Evolutionary conservation across 805 yeast genomes (phyloP).

Genomic region (Scheffersomyces stipitis): DNA sequence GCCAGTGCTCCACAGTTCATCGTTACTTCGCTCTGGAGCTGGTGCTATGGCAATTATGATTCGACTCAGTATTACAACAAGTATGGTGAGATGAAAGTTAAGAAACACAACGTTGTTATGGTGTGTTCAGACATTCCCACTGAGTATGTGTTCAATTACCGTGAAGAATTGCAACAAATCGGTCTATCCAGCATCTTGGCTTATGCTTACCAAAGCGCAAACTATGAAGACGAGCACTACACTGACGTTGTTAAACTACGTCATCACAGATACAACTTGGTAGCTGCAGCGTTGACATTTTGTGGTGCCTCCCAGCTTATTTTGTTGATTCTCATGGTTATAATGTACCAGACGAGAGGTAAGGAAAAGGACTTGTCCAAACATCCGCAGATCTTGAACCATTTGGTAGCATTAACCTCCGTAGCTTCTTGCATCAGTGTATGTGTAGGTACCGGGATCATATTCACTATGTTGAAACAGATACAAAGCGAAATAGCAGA

Average conservation of each 20-base stretch:
- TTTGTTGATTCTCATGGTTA: constrained; percentile 25
- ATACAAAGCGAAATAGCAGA: constrained; percentile 24
- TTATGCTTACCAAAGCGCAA: constrained; percentile 41
- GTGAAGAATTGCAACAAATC: constrained; percentile 35
- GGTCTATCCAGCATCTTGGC: constrained; percentile 47
- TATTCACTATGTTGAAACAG: constrained; percentile 24
- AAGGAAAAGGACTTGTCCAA: constrained; percentile 29
- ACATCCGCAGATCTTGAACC: constrained; percentile 32
- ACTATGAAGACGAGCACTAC: constrained; percentile 13
- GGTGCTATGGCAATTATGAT: constrained; percentile 47
- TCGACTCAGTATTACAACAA: constrained; percentile 11
- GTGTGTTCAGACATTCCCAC: constrained; percentile 16
- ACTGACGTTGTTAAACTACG: constrained; percentile 10
- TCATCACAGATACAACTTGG: constrained; percentile 16
- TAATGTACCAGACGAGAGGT: constrained; percentile 39
- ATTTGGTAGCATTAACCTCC: constrained; percentile 37
- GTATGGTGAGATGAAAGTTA: constrained; percentile 12
- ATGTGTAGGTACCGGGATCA: constrained; percentile 26
- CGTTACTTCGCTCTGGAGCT: constrained; percentile 38
- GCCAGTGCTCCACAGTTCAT: constrained; percentile 50
- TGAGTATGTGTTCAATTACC: constrained; percentile 44
- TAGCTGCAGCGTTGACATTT: constrained; percentile 28
- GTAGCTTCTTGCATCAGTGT: constrained; percentile 30
- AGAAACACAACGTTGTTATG: constrained; percentile 19
- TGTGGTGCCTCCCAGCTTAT: constrained; percentile 27